These are phyloP conservation scores for Mortierella antarctica DNA, from an alignment of 192 early-diverging fungal genomes.

Conservation along the genomic window DNA sequence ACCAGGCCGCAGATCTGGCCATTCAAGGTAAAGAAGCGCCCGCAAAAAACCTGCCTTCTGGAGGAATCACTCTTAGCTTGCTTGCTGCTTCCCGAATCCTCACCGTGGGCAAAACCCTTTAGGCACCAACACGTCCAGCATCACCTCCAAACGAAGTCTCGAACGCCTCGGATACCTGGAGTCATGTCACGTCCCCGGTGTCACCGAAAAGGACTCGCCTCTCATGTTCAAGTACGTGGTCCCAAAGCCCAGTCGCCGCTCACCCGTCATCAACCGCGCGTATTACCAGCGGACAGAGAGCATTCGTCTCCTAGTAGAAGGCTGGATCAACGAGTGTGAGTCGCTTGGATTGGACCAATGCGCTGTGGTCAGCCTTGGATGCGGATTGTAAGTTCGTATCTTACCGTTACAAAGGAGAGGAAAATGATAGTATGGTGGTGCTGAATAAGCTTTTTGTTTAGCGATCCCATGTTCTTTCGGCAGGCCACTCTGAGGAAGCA, in stretches of 20 bases:
- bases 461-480: constrained; percentile 44
- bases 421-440: not conserved
- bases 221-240: constrained; percentile 49
- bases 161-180: constrained; percentile 46
- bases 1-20: constrained; percentile 45
- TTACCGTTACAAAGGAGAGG: no score
- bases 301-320: constrained; percentile 36
- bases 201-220: constrained; percentile 36
- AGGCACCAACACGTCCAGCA: constrained; percentile 52
- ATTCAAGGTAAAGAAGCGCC: constrained; percentile 21
- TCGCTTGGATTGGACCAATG: constrained; percentile 17
- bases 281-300: constrained; percentile 41
- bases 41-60: no score
- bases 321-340: constrained; percentile 43
- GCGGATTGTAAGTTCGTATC: constrained; percentile 37
- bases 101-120: not conserved
- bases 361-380: constrained; percentile 37
- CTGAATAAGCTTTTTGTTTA: not conserved
- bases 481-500: constrained; percentile 16
- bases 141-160: constrained; percentile 47
- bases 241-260: constrained; percentile 34
- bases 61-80: not conserved
- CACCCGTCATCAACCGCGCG: constrained; percentile 50
- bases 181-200: constrained; percentile 27
- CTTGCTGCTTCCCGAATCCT: not conserved